phyloP scores from a whole-genome alignment of 208 protist genomes.

The Crithidia thermophila region DNA sequence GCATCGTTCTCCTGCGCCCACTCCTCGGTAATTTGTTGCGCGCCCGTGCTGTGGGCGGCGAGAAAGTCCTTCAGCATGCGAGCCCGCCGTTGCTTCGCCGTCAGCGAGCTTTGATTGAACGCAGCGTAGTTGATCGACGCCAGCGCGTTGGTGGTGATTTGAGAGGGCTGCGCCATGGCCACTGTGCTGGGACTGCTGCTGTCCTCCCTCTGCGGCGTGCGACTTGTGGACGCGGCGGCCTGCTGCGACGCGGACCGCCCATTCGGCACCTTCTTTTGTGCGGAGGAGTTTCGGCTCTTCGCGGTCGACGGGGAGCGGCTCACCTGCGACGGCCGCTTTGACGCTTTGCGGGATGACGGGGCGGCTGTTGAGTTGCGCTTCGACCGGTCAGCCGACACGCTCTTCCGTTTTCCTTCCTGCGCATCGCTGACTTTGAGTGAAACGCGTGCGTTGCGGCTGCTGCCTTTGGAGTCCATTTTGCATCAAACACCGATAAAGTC shows the following conservation, averaged over 20 bases:
- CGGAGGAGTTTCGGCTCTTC: not conserved
- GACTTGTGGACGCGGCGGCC: not conserved
- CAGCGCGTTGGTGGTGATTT: conserved; percentile 26
- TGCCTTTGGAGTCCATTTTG: not conserved
- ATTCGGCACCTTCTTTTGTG: not conserved
- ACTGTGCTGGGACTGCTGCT: not conserved
- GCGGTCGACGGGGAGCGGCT: not conserved
- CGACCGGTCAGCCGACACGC: not conserved
- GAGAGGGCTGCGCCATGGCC: not conserved
- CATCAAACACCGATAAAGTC: no score
- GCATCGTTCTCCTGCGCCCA: conserved; percentile 23
- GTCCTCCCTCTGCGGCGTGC: not conserved
- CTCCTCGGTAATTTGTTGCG: conserved; percentile 21
- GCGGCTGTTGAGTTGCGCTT: not conserved
- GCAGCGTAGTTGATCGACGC: conserved; percentile 37
- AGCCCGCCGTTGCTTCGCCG: conserved; percentile 23
- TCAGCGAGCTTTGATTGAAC: conserved; percentile 26
- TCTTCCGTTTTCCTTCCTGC: not conserved
- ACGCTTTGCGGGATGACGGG: not conserved
- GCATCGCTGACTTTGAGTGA: not conserved
- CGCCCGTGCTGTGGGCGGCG: conserved; percentile 27
- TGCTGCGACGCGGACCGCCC: not conserved
- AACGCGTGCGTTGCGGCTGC: not conserved
- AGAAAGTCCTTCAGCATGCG: conserved; percentile 41
- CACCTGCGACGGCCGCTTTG: not conserved